phyloP scores from a whole-genome alignment of 768 basidiomycete species.

The Astraeus odoratus region DNA sequence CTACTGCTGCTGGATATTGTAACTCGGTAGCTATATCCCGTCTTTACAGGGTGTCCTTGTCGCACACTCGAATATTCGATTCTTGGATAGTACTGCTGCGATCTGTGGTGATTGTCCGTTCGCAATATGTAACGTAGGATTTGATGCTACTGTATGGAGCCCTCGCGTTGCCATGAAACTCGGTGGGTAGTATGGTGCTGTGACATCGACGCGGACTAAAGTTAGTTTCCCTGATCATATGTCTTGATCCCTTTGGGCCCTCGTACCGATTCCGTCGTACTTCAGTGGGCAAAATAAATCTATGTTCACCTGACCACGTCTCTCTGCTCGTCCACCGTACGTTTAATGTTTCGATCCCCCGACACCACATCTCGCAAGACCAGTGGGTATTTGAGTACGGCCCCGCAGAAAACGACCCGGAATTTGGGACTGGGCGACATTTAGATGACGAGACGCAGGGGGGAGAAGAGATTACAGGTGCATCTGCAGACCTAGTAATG shows the following conservation, averaged over 20 bases:
- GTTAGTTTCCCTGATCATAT: not conserved
- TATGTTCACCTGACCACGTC: conserved; percentile 89
- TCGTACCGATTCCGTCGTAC: not conserved
- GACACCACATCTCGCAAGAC: conserved; percentile 79
- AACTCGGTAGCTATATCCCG: conserved; percentile 64
- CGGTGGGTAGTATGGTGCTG: conserved; percentile 36
- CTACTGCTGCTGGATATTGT: conserved; percentile 1
- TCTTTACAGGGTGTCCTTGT: conserved; percentile 84
- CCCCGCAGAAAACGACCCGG: conserved; percentile 73
- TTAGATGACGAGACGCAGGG: conserved; percentile 16
- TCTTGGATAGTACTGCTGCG: conserved; percentile 54
- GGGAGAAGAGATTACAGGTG: not conserved
- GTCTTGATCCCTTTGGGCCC: not conserved
- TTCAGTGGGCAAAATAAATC: conserved; percentile 76
- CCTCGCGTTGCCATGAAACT: conserved; percentile 78
- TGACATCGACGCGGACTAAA: too few species aligned
- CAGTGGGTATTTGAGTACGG: conserved; percentile 85
- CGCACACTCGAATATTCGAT: conserved; percentile 72
- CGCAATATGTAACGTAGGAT: conserved; percentile 63
- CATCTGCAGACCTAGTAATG: conserved; percentile 10
- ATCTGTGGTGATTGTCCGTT: conserved; percentile 85
- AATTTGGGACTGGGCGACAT: conserved; percentile 41
- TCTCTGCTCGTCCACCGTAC: conserved; percentile 85
- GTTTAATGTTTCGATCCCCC: conserved; percentile 93
- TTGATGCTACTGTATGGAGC: conserved; percentile 86